Evolutionary conservation across 805 yeast genomes (phyloP).

Genomic region (Pichia gijzeniarum): DNA sequence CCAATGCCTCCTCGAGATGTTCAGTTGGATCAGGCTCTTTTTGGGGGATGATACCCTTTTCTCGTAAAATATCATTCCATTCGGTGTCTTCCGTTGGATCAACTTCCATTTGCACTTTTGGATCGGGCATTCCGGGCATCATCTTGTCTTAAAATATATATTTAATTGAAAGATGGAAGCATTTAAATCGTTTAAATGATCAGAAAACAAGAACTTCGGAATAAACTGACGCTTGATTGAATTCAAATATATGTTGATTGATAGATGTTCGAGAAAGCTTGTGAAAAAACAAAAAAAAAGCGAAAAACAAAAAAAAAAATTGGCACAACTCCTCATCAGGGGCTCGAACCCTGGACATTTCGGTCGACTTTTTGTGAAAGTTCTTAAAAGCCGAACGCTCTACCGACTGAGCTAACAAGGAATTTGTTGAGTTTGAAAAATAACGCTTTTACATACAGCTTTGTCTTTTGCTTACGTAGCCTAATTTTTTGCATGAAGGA

Average conservation of each 20-base stretch:
- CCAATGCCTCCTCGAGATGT: slow-evolving; percentile 80
- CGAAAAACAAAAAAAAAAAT: too few relatives aligned
- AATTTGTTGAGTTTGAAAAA: background rate
- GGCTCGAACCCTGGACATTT: slow-evolving; percentile 61
- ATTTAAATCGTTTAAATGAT: too few relatives aligned
- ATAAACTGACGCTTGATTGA: too few relatives aligned
- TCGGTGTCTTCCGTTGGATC: slow-evolving; percentile 97
- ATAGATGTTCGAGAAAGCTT: background rate
- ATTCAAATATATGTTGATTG: too few relatives aligned
- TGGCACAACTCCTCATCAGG: slow-evolving; percentile 42
- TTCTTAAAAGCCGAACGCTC: slow-evolving; percentile 61
- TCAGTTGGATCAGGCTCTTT: slow-evolving; percentile 84
- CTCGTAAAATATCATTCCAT: slow-evolving; percentile 93
- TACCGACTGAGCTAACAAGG: slow-evolving; percentile 57
- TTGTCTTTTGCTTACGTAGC: too few relatives aligned
- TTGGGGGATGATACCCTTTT: slow-evolving; percentile 88
- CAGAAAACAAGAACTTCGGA: too few relatives aligned
- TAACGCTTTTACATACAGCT: background rate
- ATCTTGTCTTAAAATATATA: background rate
- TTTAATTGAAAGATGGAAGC: too few relatives aligned
- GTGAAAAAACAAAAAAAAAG: slow-evolving; percentile 1
- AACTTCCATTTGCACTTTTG: slow-evolving; percentile 75
- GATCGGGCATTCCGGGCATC: slow-evolving; percentile 30
- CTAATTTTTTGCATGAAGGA: too few relatives aligned
- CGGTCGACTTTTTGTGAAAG: slow-evolving; percentile 35